Evolutionary conservation across 805 yeast species (phyloP).

Genomic region (Spathaspora hagerdaliae): DNA sequence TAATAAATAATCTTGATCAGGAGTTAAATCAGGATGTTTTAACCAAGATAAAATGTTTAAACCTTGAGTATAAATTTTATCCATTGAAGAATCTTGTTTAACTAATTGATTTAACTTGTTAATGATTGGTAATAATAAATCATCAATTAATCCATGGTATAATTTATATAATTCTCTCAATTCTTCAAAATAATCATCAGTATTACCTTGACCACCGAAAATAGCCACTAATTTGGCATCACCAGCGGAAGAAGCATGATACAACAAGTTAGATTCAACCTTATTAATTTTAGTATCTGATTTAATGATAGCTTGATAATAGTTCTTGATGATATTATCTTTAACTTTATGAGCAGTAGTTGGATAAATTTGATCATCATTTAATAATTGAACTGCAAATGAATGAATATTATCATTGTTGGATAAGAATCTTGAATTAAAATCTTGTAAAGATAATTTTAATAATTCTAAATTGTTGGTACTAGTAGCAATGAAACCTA

Average conservation of each 20-base stretch:
- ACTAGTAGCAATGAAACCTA: slow-evolving; percentile 59
- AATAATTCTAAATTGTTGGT: slow-evolving; percentile 69
- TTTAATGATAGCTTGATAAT: slow-evolving; percentile 45
- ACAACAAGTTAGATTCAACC: slow-evolving; percentile 48
- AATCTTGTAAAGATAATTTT: slow-evolving; percentile 69
- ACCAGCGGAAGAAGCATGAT: slow-evolving; percentile 44
- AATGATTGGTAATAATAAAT: slow-evolving; percentile 69
- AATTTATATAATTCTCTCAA: slow-evolving; percentile 77
- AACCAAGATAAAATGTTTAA: slow-evolving; percentile 88
- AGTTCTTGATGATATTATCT: slow-evolving; percentile 64
- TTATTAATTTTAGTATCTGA: slow-evolving; percentile 21
- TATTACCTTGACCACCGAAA: slow-evolving; percentile 99
- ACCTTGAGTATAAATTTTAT: slow-evolving; percentile 90
- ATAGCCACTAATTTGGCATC: slow-evolving; percentile 69
- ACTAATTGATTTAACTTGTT: slow-evolving; percentile 64
- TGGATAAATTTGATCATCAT: slow-evolving; percentile 45
- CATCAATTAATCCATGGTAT: slow-evolving; percentile 77
- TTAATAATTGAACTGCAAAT: slow-evolving; percentile 68
- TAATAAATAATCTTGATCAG: slow-evolving; percentile 81
- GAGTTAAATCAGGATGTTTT: slow-evolving; percentile 77
- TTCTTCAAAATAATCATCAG: slow-evolving; percentile 97
- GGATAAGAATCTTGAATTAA: slow-evolving; percentile 68
- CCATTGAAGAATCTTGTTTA: slow-evolving; percentile 68
- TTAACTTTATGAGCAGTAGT: slow-evolving; percentile 72
- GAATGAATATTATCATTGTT: slow-evolving; percentile 72